Evolutionary conservation across 805 yeast species (phyloP).

Genomic region (Teunomyces funiuensis): DNA sequence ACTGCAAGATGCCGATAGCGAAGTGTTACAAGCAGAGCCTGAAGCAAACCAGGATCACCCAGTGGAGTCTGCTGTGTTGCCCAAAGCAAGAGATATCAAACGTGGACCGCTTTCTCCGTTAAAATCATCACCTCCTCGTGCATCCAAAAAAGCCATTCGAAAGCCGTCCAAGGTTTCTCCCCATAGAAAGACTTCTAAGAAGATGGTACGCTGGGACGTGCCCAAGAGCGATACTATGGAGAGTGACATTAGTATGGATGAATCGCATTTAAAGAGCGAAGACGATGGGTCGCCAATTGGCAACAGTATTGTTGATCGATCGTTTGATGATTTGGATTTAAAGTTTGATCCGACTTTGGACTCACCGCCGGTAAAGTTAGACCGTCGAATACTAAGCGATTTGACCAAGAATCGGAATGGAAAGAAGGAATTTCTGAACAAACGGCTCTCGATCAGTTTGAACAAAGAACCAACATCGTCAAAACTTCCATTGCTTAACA

Average conservation of each 20-base stretch:
- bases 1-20: conserved; percentile 10
- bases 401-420: not conserved
- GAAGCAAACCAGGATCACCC: not conserved
- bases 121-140: conserved; percentile 26
- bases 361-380: conserved; percentile 27
- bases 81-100: conserved; percentile 16
- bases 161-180: conserved; percentile 12
- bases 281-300: conserved; percentile 32
- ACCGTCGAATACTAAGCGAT: conserved; percentile 1
- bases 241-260: conserved; percentile 35
- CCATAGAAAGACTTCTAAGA: conserved; percentile 4
- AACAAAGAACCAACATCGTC: conserved; percentile 11
- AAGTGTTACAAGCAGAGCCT: not conserved
- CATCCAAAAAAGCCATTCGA: conserved; percentile 16
- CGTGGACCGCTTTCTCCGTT: conserved; percentile 27
- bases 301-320: conserved; percentile 18
- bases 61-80: not conserved
- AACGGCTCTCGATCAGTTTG: conserved; percentile 18
- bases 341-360: conserved; percentile 28
- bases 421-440: conserved; percentile 8
- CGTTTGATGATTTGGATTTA: conserved; percentile 26
- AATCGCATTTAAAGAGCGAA: conserved; percentile 24
- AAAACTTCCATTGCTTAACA: conserved; percentile 34
- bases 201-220: conserved; percentile 11
- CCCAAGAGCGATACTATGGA: conserved; percentile 17